These are phyloP conservation scores for Torulaspora maleeae DNA, from an alignment of 805 yeast genomes.

Conservation along the genomic window DNA sequence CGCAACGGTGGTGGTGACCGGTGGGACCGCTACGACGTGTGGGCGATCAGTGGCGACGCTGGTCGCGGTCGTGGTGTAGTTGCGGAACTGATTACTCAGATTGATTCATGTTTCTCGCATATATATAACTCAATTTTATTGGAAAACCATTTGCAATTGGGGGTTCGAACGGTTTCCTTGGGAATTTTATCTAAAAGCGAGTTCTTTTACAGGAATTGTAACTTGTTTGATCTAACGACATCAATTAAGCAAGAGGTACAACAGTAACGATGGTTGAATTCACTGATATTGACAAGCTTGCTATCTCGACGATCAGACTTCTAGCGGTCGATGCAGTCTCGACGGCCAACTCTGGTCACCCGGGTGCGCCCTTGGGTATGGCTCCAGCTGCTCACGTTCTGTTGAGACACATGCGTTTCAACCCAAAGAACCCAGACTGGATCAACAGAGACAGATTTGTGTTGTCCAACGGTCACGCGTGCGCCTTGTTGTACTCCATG, in stretches of 20 bases:
- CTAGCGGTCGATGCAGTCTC: conserved; percentile 84
- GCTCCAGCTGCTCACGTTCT: conserved; percentile 93
- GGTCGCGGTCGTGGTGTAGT: not conserved
- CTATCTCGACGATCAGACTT: conserved; percentile 83
- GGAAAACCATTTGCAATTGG: not conserved
- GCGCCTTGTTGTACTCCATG: conserved; percentile 81
- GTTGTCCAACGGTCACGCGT: conserved; percentile 93
- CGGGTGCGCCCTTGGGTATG: conserved; percentile 98
- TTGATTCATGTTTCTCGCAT: not conserved
- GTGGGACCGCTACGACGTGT: not conserved
- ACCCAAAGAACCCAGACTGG: conserved; percentile 91
- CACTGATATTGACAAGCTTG: conserved; percentile 62
- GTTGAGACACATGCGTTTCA: conserved; percentile 75
- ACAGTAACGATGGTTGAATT: conserved; percentile 32
- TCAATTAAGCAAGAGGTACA: not conserved
- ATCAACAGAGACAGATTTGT: conserved; percentile 93
- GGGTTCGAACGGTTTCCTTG: conserved; percentile 7
- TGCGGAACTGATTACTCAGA: not conserved
- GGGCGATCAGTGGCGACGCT: not conserved
- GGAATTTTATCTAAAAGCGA: not conserved
- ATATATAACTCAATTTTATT: not conserved
- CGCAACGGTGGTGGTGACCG: not conserved
- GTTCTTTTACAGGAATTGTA: not conserved
- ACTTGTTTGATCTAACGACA: not conserved
- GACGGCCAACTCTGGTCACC: conserved; percentile 94